Percentiles rank a stretch among this genome's conserved stretches.
Conservation (phyloP, 1,139 yeast species). For the Lodderomyces pseudojiufengensis region DNA sequence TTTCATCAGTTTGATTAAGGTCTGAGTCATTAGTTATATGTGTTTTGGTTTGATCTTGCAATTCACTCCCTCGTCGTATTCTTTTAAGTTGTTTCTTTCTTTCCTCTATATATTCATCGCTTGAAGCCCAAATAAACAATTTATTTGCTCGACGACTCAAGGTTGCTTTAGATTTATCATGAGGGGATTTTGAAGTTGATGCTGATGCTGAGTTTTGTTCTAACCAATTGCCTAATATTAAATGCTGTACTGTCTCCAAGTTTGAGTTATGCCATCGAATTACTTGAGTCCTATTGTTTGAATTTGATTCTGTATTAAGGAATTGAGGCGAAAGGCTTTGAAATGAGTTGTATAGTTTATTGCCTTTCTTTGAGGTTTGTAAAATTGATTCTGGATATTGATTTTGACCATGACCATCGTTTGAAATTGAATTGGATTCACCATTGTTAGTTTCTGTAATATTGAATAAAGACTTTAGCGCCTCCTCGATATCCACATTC, state of each 20-base stretch:
- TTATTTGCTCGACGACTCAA: constrained; percentile 24
- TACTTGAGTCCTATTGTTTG: constrained; percentile 13
- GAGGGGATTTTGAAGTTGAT: background rate
- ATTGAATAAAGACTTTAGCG: constrained; percentile 9
- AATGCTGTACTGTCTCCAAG: constrained; percentile 27
- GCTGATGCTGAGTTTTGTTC: constrained; percentile 6
- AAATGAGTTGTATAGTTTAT: constrained; percentile 29
- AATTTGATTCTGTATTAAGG: constrained; percentile 15
- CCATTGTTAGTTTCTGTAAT: constrained; percentile 4
- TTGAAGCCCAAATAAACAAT: constrained; percentile 45
- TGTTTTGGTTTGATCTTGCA: constrained; percentile 7
- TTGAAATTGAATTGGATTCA: too few species aligned
- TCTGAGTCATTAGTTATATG: background rate
- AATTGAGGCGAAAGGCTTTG: constrained; percentile 39
- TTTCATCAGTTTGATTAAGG: constrained; percentile 4
- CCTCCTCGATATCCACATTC: constrained; percentile 1
- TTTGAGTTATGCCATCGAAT: constrained; percentile 36
- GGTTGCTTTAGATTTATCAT: constrained; percentile 3
- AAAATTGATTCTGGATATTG: constrained; percentile 36
- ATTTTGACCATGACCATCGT: constrained; percentile 3
- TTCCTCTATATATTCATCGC: constrained; percentile 36
- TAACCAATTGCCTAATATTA: constrained; percentile 29
- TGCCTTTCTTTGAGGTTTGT: constrained; percentile 30
- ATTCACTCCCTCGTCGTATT: constrained; percentile 6
- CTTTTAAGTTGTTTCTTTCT: constrained; percentile 26